Percentiles rank a stretch among this genome's conserved stretches.
Evolutionary conservation across 495 filamentous ascomycete species (phyloP).

Genomic region (Podospora pseudoanserina): DNA sequence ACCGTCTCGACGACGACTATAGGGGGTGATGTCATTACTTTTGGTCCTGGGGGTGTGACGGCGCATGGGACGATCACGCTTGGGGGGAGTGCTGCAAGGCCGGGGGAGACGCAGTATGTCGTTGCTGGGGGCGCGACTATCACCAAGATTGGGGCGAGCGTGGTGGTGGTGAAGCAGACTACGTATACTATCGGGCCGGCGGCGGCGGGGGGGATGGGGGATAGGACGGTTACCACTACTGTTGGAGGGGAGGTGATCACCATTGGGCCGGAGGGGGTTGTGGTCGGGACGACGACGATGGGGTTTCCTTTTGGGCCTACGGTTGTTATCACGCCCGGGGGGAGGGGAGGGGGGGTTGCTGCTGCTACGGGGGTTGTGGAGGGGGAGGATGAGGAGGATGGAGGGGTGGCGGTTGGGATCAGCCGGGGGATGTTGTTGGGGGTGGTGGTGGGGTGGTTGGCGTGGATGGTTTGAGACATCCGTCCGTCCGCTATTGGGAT

Average conservation of each 20-base stretch:
- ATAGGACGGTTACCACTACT: conserved; percentile 40
- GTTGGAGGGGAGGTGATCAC: conserved; percentile 45
- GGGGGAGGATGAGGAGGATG: background rate
- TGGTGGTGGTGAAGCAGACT: conserved; percentile 45
- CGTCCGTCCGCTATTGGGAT: no score
- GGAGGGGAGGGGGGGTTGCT: background rate
- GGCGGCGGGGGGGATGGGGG: conserved; percentile 11
- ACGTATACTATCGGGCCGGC: conserved; percentile 45
- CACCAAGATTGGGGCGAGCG: conserved; percentile 46
- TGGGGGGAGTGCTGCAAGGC: conserved; percentile 34
- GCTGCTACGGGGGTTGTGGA: background rate
- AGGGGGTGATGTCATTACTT: conserved; percentile 42
- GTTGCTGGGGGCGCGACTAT: conserved; percentile 48
- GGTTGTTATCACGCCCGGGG: conserved; percentile 34
- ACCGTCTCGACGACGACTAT: conserved; percentile 33
- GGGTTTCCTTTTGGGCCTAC: conserved; percentile 42
- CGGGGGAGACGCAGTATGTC: conserved; percentile 37
- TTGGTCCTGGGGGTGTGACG: conserved; percentile 46
- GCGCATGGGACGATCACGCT: conserved; percentile 35
- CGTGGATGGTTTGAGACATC: background rate
- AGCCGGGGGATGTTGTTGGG: conserved; percentile 14
- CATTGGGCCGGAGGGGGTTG: conserved; percentile 44
- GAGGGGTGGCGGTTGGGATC: background rate
- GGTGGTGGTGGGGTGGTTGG: background rate
- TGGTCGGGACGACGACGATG: conserved; percentile 40